Evolutionary conservation across 164 flowering plant genomes (phyloP).

Genomic region (Platanus orientalis): DNA sequence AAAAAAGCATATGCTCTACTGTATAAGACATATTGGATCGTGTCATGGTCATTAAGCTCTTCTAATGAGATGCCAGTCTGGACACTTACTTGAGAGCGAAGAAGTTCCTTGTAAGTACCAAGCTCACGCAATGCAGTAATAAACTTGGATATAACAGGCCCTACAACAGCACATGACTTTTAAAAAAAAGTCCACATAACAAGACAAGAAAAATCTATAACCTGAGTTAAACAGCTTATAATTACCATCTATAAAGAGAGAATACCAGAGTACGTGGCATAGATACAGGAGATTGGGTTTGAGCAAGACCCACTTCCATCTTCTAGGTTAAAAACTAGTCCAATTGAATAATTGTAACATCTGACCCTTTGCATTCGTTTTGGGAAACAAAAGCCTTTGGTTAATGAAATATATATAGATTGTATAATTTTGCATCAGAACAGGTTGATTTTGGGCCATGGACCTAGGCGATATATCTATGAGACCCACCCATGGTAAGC

Average conservation of each 20-base stretch:
- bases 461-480: too few species aligned
- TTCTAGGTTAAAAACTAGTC: neutral
- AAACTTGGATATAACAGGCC: constrained; percentile 85
- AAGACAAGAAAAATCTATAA: neutral
- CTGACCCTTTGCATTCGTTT: neutral
- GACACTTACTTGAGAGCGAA: constrained; percentile 78
- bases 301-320: neutral
- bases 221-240: neutral
- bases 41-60: too few species aligned
- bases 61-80: neutral
- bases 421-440: too few species aligned
- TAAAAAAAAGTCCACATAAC: neutral
- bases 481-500: too few species aligned
- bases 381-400: neutral
- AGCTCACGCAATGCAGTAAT: constrained; percentile 76
- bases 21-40: too few species aligned
- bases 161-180: constrained; percentile 33
- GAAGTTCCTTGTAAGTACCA: constrained; percentile 78
- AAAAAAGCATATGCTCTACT: too few species aligned
- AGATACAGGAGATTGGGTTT: neutral
- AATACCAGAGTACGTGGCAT: neutral
- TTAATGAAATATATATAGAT: neutral
- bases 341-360: neutral
- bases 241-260: neutral
- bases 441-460: too few species aligned